Percentiles rank a stretch among this genome's conserved stretches.
Conservation (phyloP, 2,329 filamentous ascomycete genomes). For the Talaromyces sp. region DNA sequence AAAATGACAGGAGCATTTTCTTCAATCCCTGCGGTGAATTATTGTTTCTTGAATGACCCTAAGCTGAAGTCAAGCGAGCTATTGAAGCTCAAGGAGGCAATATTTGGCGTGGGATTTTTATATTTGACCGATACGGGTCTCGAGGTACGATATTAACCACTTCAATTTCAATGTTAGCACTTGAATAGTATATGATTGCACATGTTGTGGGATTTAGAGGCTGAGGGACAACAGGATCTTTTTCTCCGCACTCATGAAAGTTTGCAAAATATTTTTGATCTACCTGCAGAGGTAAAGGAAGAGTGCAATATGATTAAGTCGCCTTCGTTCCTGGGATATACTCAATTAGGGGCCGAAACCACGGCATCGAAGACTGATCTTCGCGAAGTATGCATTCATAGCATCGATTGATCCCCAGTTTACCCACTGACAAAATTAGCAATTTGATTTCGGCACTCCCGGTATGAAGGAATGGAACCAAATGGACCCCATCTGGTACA, state of each 20-base stretch:
- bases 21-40: slow-evolving; percentile 36
- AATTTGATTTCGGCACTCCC: slow-evolving; percentile 45
- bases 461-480: slow-evolving; percentile 30
- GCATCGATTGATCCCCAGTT: too few species aligned
- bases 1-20: slow-evolving; percentile 31
- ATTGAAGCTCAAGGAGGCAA: slow-evolving; percentile 32
- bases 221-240: slow-evolving; percentile 18
- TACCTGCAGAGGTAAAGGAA: slow-evolving; percentile 31
- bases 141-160: too few species aligned
- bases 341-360: slow-evolving; percentile 38
- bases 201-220: too few species aligned
- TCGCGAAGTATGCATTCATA: slow-evolving; percentile 29
- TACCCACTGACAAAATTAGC: slow-evolving; percentile 35
- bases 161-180: too few species aligned
- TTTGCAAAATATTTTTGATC: slow-evolving; percentile 29
- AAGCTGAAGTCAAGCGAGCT: slow-evolving; percentile 30
- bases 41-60: slow-evolving; percentile 26
- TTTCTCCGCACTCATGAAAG: slow-evolving; percentile 25
- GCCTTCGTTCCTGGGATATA: slow-evolving; percentile 37
- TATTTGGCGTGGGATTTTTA: slow-evolving; percentile 40
- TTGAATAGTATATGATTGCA: too few species aligned
- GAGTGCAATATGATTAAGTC: slow-evolving; percentile 38
- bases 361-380: slow-evolving; percentile 35
- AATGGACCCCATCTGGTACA: slow-evolving; percentile 51
- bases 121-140: slow-evolving; percentile 40